A percentile compares a stretch with the other conserved stretches of the same genome.
phyloP scores from a whole-genome alignment of 495 filamentous ascomycete species.

The Tuber indicum region DNA sequence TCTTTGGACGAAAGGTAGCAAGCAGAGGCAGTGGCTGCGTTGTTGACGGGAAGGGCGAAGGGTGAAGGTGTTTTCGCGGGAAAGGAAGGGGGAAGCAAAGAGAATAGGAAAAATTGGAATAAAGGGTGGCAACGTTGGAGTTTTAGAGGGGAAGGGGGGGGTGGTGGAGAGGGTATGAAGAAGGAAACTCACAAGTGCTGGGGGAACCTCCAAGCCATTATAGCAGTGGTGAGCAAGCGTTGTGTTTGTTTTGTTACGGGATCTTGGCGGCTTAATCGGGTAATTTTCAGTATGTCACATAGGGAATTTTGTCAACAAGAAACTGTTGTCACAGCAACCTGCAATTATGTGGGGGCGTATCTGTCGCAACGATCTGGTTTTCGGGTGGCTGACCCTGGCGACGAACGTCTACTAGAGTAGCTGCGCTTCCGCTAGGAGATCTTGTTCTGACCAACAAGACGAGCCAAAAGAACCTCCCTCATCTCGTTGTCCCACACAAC shows the following conservation, averaged over 20 bases:
- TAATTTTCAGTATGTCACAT: slow-evolving; percentile 5
- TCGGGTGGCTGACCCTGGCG: background rate
- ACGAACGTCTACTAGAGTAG: too few relatives aligned
- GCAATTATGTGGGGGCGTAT: background rate
- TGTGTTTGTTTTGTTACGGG: slow-evolving; percentile 36
- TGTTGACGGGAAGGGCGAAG: background rate
- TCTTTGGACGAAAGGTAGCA: background rate
- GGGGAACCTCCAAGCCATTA: slow-evolving; percentile 34
- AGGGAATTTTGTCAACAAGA: slow-evolving; percentile 21
- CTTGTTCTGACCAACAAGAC: slow-evolving; percentile 11
- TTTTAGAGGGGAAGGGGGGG: slow-evolving; percentile 8
- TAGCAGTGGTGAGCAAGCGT: slow-evolving; percentile 20
- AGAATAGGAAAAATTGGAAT: background rate
- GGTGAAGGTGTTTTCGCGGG: background rate
- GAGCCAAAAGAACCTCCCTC: slow-evolving; percentile 8
- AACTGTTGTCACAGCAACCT: slow-evolving; percentile 12
- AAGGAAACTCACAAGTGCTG: slow-evolving; percentile 12
- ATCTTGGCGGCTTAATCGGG: slow-evolving; percentile 25
- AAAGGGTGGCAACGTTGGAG: background rate
- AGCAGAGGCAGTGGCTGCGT: background rate
- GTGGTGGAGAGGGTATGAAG: slow-evolving; percentile 10
- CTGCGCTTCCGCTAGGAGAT: background rate
- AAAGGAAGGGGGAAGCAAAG: background rate
- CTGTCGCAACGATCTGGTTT: slow-evolving; percentile 12
- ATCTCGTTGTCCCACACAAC: slow-evolving; percentile 18